Percentiles rank a stretch among this genome's conserved stretches.
Evolutionary conservation across 768 basidiomycete species (phyloP).

Genomic region (Trametes elegans): DNA sequence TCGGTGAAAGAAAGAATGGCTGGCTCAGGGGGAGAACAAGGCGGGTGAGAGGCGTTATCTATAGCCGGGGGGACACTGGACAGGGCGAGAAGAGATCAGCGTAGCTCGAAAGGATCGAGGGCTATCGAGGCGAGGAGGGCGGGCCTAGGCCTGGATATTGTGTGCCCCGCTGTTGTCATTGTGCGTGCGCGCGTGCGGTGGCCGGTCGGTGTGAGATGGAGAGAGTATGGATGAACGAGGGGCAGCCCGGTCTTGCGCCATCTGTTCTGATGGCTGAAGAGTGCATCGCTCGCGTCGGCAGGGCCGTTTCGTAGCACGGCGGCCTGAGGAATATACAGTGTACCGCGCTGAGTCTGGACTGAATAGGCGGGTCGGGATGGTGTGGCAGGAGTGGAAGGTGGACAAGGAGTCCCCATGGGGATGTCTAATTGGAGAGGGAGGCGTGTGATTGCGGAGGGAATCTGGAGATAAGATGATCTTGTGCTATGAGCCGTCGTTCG

Average conservation of each 20-base stretch:
- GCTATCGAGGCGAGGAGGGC: conserved; percentile 9
- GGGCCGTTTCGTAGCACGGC: too few species aligned
- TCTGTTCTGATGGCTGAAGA: too few species aligned
- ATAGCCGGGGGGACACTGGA: conserved; percentile 4
- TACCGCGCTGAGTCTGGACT: too few species aligned
- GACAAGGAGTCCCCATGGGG: conserved; percentile 18
- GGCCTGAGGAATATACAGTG: too few species aligned
- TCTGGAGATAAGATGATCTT: conserved; percentile 17
- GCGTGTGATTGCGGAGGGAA: conserved; percentile 17
- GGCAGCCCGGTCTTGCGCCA: background rate
- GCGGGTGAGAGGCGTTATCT: background rate
- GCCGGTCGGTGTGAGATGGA: conserved; percentile 10
- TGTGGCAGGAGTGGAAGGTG: background rate
- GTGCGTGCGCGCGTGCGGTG: background rate
- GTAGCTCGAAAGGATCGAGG: conserved; percentile 8
- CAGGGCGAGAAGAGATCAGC: conserved; percentile 17
- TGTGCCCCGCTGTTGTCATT: background rate
- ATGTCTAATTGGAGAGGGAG: conserved; percentile 3
- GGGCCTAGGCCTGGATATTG: conserved; percentile 8
- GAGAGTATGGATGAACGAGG: conserved; percentile 2
- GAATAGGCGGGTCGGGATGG: background rate
- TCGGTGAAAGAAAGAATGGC: background rate
- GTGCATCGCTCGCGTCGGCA: too few species aligned
- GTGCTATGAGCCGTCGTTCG: conserved; percentile 6
- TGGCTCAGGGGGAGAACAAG: background rate